Evolutionary conservation across 108 stramenopile genomes (phyloP), one percentile per base, ranked within the genome.

Genomic region (Epithemia pelagica): DNA sequence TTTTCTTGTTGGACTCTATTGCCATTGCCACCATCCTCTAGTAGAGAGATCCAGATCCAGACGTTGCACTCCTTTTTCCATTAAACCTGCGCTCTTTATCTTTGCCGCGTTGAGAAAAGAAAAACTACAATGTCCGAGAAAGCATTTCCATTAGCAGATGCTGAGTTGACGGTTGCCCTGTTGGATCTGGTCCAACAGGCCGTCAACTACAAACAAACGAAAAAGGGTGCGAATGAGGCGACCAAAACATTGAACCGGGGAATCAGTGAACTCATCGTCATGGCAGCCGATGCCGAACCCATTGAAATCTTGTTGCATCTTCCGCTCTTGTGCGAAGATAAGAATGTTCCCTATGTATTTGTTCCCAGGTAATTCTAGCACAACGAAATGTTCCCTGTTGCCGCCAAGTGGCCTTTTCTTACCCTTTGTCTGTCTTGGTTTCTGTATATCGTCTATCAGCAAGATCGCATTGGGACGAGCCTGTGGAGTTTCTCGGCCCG

Each of bases 281-380:
- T 99, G 94, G 82, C 97, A 5, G 99, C 97, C n/a, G 99, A 99
- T 78, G 96, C 99, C 30, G 97, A 99, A 75, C 99, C 99, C 10
- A 91, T 99, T 66, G 99, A 99, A 72, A 99, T 99, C 72, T 82
- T 99, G 53, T 84, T 99, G 30, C 99, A 99, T 78, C 74, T 99
- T 23, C 99, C 99, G 7, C 79, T 99, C 33, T 74, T 99, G 61
- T 99, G 98, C 70, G 99, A 99, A 81, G 99, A 99, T 77, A 99
- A 99, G 90, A 99, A 99, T 73, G 97, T 98, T 27, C 98, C 99
- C 19, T 99, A 99, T 78, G 98, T 99, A 19, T 99, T 99, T 74
- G 97, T 99, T 28, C 96, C 97, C 10, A 95, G 90, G 90, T 91
- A 65, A 72, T 84, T 54, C 15, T 20, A 52, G 30, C 0, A 57